These are phyloP conservation scores for Trypanosoma conorhini DNA, from an alignment of 208 protist species.

Conservation along the genomic window DNA sequence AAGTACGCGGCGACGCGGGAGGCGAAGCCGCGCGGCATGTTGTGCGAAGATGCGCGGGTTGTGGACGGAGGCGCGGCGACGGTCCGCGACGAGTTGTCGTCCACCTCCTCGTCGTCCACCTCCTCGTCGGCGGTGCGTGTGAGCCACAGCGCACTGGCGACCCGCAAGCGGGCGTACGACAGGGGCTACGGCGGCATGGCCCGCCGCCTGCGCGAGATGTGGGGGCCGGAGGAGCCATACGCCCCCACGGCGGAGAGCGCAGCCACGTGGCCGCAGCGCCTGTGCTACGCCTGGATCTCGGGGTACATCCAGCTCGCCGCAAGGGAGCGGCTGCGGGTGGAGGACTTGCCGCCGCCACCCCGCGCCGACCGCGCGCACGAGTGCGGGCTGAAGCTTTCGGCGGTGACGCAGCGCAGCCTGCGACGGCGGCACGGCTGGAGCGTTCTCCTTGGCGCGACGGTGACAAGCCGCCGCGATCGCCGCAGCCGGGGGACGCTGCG, in stretches of 20 bases:
- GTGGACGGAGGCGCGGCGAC: not conserved
- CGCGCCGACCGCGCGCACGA: constrained; percentile 31
- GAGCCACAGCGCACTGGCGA: not conserved
- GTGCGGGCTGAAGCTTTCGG: constrained; percentile 43
- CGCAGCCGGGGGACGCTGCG: constrained; percentile 43
- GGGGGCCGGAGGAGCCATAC: constrained; percentile 50
- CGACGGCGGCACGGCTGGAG: constrained; percentile 49
- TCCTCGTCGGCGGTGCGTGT: not conserved
- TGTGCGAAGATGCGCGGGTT: not conserved
- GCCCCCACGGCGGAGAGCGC: constrained; percentile 35
- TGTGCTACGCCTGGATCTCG: constrained; percentile 56
- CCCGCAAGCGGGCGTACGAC: not conserved
- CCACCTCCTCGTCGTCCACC: not conserved
- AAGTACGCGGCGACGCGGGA: not conserved
- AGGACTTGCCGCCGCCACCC: constrained; percentile 33
- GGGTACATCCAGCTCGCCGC: constrained; percentile 35
- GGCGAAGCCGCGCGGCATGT: not conserved
- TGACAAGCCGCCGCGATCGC: constrained; percentile 34
- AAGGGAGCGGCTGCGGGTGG: constrained; percentile 42
- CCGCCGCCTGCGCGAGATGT: constrained; percentile 36
- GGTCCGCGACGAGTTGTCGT: not conserved
- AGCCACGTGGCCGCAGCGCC: constrained; percentile 34
- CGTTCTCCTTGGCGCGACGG: constrained; percentile 39
- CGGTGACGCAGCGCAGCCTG: constrained; percentile 30
- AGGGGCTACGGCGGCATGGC: constrained; percentile 11